Evolutionary conservation across 2,329 filamentous ascomycete genomes (phyloP).

Genomic region (Rhinocladiella similis): DNA sequence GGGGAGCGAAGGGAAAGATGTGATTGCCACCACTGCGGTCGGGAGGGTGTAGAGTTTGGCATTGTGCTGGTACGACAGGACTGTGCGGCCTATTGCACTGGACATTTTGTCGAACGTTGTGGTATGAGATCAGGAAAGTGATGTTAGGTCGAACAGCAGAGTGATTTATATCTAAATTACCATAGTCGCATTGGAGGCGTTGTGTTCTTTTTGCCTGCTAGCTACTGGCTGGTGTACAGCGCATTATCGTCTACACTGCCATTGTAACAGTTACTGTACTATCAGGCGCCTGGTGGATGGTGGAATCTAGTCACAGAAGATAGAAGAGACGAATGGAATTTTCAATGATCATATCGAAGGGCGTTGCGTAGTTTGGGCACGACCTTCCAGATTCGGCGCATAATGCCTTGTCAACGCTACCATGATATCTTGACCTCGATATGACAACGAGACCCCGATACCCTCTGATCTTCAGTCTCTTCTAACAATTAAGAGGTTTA

Average conservation of each 20-base stretch:
- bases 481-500: too few species aligned
- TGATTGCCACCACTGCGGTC: constrained; percentile 43
- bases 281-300: too few species aligned
- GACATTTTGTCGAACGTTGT: constrained; percentile 13
- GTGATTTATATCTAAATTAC: not conserved
- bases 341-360: constrained; percentile 1
- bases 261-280: too few species aligned
- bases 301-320: not conserved
- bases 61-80: constrained; percentile 21
- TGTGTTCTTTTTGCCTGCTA: not conserved
- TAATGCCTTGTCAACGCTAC: too few species aligned
- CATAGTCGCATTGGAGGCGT: not conserved
- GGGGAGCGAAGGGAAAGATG: constrained; percentile 52
- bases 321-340: not conserved
- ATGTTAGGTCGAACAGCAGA: not conserved
- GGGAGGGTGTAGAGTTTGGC: constrained; percentile 22
- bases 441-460: not conserved
- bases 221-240: not conserved
- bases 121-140: not conserved
- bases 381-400: constrained; percentile 4
- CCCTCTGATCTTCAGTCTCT: too few species aligned
- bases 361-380: not conserved
- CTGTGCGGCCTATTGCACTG: constrained; percentile 8
- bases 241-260: too few species aligned
- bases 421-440: not conserved